A percentile compares a stretch with the other conserved stretches of the same genome.
phyloP scores from a whole-genome alignment of 2,329 filamentous ascomycete genomes.

The Hymenoscyphus scutula region DNA sequence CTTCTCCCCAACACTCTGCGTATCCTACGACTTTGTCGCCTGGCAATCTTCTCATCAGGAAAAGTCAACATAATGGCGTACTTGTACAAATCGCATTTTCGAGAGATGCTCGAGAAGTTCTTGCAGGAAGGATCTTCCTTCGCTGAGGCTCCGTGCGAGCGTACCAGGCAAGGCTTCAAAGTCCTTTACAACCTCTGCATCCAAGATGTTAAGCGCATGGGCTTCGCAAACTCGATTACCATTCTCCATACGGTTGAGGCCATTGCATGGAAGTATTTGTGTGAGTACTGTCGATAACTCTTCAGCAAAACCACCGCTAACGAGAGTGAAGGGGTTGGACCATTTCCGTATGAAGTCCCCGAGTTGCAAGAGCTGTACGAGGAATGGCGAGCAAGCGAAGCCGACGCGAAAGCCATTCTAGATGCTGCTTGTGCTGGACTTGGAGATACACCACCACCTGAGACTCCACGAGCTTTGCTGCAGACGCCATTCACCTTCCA shows the following conservation, averaged over 20 bases:
- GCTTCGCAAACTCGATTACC: not conserved
- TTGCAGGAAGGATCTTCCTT: not conserved
- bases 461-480: too few species aligned
- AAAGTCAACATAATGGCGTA: not conserved
- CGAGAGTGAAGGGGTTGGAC: not conserved
- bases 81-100: not conserved
- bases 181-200: not conserved
- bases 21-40: not conserved
- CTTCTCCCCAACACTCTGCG: not conserved
- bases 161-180: not conserved
- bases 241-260: not conserved
- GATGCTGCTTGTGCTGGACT: not conserved
- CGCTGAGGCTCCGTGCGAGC: not conserved
- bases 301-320: not conserved
- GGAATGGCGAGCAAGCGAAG: not conserved
- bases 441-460: not conserved
- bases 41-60: not conserved
- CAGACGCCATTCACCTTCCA: not conserved
- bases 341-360: not conserved
- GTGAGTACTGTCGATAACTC: not conserved
- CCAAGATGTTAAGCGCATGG: not conserved
- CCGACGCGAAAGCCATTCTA: not conserved
- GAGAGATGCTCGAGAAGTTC: not conserved
- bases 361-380: not conserved
- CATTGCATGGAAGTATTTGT: not conserved